A percentile compares a stretch with the other conserved stretches of the same genome.
These are phyloP conservation scores for Albizia julibrissin DNA, from an alignment of 306 rosid genomes.

Conservation along the genomic window DNA sequence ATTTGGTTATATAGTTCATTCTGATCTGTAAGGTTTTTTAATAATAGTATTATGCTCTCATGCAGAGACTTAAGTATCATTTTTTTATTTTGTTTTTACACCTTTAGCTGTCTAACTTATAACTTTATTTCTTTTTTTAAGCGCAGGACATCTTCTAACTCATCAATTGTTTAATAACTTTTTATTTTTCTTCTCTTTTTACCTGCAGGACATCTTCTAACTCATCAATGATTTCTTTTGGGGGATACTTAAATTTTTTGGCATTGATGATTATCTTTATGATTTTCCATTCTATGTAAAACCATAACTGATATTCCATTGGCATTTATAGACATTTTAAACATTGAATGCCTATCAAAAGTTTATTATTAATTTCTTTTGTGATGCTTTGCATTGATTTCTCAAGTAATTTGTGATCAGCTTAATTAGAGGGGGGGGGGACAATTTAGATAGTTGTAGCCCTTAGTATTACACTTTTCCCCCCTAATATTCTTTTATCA, in stretches of 20 bases:
- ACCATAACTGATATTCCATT: neutral
- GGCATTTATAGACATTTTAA: neutral
- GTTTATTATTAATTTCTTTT: neutral
- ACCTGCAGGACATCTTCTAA: constrained; percentile 40
- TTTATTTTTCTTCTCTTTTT: neutral
- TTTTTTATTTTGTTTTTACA: neutral
- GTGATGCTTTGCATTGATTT: neutral
- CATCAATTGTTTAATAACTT: constrained; percentile 30
- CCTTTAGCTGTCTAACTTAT: neutral
- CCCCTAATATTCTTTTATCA: neutral
- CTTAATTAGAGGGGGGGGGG: neutral
- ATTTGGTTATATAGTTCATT: too few relatives aligned
- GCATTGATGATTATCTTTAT: constrained; percentile 43
- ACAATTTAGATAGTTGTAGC: too few relatives aligned
- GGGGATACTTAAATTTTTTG: constrained; percentile 25
- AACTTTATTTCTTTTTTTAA: neutral
- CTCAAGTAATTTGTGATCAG: neutral
- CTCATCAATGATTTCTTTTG: constrained; percentile 36
- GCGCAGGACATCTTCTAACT: constrained; percentile 39
- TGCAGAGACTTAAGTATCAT: neutral
- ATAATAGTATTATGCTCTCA: neutral
- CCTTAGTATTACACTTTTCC: neutral
- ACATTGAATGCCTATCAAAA: neutral
- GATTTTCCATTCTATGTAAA: constrained; percentile 27
- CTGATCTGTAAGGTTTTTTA: too few relatives aligned